A percentile compares a stretch with the other conserved stretches of the same genome.
phyloP scores from a whole-genome alignment of 2,329 filamentous ascomycete genomes.

The Fusarium sp. region DNA sequence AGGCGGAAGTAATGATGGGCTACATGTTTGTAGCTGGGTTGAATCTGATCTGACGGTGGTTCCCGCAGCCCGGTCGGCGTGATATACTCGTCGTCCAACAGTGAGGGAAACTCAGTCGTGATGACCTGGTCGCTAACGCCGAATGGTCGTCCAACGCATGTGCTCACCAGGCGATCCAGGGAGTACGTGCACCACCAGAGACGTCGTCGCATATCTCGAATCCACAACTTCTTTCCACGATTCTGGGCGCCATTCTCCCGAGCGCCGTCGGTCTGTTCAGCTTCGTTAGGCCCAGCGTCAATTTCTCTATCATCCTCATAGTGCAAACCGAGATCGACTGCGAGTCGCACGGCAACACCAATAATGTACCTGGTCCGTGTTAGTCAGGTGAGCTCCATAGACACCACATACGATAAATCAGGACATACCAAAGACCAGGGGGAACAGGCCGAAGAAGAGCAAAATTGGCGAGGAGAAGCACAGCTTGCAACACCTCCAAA shows the following conservation, averaged over 20 bases:
- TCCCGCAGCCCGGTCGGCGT: constrained; percentile 79
- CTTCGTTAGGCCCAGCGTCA: constrained; percentile 58
- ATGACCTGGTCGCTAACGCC: constrained; percentile 97
- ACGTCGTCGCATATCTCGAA: constrained; percentile 84
- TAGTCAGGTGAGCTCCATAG: constrained; percentile 20
- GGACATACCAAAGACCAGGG: constrained; percentile 81
- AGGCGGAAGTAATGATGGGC: constrained; percentile 93
- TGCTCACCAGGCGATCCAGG: constrained; percentile 92
- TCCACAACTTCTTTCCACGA: constrained; percentile 81
- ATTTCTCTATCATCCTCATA: constrained; percentile 84
- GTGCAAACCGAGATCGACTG: constrained; percentile 91
- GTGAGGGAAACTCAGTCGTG: constrained; percentile 92
- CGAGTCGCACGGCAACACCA: constrained; percentile 89
- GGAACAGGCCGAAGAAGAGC: constrained; percentile 90
- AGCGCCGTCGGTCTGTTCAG: constrained; percentile 53
- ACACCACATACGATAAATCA: constrained; percentile 7
- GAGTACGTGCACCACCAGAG: constrained; percentile 99
- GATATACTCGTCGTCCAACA: constrained; percentile 89
- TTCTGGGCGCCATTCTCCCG: constrained; percentile 54
- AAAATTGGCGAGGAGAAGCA: constrained; percentile 89
- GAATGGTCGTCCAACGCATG: constrained; percentile 92
- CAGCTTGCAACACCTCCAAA: constrained; percentile 92
- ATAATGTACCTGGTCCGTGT: constrained; percentile 78
- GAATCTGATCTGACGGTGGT: constrained; percentile 65
- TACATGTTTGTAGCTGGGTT: constrained; percentile 89